Evolutionary conservation across 1,284 basidiomycete genomes (phyloP), one percentile per base, ranked within the genome.

Genomic region (Papiliotrema terrestris): DNA sequence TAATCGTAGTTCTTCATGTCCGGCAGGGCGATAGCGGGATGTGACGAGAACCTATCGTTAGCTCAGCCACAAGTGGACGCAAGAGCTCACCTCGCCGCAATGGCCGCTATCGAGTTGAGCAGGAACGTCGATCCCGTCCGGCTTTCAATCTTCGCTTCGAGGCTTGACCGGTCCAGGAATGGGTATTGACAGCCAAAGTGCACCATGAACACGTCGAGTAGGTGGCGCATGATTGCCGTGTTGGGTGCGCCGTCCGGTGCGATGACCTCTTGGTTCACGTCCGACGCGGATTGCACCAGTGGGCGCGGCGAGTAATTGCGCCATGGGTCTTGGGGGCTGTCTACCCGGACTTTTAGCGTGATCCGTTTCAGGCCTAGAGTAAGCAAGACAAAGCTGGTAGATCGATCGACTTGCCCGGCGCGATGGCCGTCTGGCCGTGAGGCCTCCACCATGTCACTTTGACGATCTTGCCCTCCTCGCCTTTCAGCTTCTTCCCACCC

Each of bases 381-480:
- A 32, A 53, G 45, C 42, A 3, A 1, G 36, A 44, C 17, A 32
- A 19, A 38, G 17, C 9, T 23, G 29, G n/a, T 25, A 26, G 11
- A 20, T 19, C 5, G 36, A n/a, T 15, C 1, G 17, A 52, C 55
- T 38, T 32, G 58, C 59, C 68, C 8, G 68, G 68, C 2, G 66
- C 65, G 19, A 70, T 68, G 2, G 68, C 68, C 15, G 68, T 70
- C 54, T 65, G 60, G 1, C 68, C 68, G 49, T 70, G 68, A 8
- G 68, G 68, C 42, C 68, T 56, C 63, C 65, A 70, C 68, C 68
- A 70, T 29, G 66, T 64, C 36, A 70, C 52, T 50, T 70, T 70
- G 45, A 68, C 66, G 2, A 67, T 61, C 56, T 63, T 66, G 36
- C 60, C 61, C 25, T 56, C 48, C 20, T 37, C 32, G n/a, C 19